Conservation (phyloP, 805 yeast species). For the Hanseniaspora mollemarum region DNA sequence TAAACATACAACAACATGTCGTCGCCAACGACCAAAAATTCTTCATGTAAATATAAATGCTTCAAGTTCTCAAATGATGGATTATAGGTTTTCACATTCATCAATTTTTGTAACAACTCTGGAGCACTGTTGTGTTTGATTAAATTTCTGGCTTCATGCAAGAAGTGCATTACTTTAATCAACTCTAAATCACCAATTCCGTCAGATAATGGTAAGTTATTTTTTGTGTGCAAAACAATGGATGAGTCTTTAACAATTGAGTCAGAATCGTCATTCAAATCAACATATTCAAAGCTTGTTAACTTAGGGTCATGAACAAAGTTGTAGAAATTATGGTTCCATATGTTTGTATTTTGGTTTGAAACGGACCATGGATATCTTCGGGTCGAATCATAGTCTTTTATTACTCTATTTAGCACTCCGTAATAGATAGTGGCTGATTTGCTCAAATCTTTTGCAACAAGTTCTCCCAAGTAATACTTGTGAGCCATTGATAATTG, state of each 20-base stretch:
- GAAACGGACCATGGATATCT: conserved; percentile 8
- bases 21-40: background rate
- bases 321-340: conserved; percentile 10
- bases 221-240: background rate
- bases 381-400: background rate
- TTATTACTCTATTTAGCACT: conserved; percentile 1
- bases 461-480: background rate
- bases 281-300: conserved; percentile 2
- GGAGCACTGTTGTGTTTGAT: background rate
- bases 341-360: background rate
- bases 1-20: background rate
- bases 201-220: background rate
- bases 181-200: conserved; percentile 1
- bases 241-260: background rate
- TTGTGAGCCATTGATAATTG: conserved; percentile 9
- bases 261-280: background rate
- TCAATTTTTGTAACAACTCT: background rate
- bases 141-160: background rate
- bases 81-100: background rate
- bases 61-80: background rate
- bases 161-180: background rate
- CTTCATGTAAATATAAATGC: background rate
- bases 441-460: background rate
- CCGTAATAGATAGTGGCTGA: background rate
- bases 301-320: conserved; percentile 8